Evolutionary conservation across 352 stramenopile species (phyloP), one percentile per base, ranked within the genome.

Genomic region (Thalassiosira livingstoniorum): DNA sequence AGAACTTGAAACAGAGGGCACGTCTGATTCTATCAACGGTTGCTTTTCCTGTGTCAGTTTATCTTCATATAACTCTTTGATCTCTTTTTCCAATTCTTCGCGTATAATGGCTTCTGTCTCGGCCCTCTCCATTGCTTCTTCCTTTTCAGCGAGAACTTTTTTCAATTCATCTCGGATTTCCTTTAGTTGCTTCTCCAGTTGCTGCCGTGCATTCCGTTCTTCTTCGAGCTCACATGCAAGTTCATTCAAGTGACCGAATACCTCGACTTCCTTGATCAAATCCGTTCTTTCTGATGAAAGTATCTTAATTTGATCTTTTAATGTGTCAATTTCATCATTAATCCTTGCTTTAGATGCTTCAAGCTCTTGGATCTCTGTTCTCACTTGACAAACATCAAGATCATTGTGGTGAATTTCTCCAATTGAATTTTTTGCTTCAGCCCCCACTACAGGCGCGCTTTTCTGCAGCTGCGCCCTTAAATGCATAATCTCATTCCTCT

Each of bases 221-320:
- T 55, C 2, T 25, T 77, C 58, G 25, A 83, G 43, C 45, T 75
- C 42, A n/a, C 31, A 13, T 2, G 66, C 61, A 25, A 83, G 18
- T 54, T 82, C 74, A 25, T 32, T 15, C 25, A 67, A 57, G n/a
- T 82, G 66, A 32, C 21, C 58, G 34, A 74, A 74, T 18, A 77
- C 29, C 43, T 83, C 58, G 25, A 83, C 61, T 43, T 83, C 66
- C 35, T 77, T 34, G 11, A 82, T 82, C 27, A 82, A 67, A 15
- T 34, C 57, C 1, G 60, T 73, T 4, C 75, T 42, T 67, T 82
- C 75, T 42, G 54, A 21, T 4, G 53, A 21, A 25, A 82, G n/a
- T 3, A 65, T 32, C 34, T 37, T 34, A 0, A 72, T 47, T 57
- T 82, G 65, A 1, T 68, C 21, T 34, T 69, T 61, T 18, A 82